phyloP scores from a whole-genome alignment of 768 basidiomycete genomes.

The Amanita jacksonii region DNA sequence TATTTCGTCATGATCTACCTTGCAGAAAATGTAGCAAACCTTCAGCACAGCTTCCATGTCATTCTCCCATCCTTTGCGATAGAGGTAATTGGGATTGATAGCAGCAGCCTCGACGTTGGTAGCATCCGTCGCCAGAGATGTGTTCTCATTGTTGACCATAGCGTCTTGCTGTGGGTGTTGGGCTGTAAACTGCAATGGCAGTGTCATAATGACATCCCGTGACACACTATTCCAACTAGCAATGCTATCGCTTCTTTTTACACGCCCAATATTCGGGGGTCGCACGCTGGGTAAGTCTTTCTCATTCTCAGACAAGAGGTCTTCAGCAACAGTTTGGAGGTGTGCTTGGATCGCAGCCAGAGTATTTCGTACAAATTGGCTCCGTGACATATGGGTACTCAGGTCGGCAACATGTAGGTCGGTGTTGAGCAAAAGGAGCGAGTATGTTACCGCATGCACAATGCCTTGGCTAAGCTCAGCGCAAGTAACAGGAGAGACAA shows the following conservation, averaged over 20 bases:
- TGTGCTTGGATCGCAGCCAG: conserved; percentile 79
- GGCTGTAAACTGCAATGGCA: conserved; percentile 26
- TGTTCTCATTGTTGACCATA: not conserved
- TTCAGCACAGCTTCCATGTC: conserved; percentile 86
- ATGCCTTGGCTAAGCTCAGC: conserved; percentile 42
- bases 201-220: conserved; percentile 42
- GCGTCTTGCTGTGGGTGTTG: not conserved
- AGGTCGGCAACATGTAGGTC: conserved; percentile 96
- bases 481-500: conserved; percentile 4
- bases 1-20: conserved; percentile 1
- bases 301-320: conserved; percentile 30
- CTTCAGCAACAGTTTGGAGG: conserved; percentile 44
- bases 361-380: conserved; percentile 89
- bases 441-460: conserved; percentile 93
- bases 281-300: no score
- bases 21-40: conserved; percentile 29
- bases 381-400: conserved; percentile 79
- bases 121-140: conserved; percentile 13
- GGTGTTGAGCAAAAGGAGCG: conserved; percentile 89
- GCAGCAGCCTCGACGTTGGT: conserved; percentile 18
- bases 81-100: conserved; percentile 26
- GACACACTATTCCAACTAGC: conserved; percentile 79
- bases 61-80: conserved; percentile 68
- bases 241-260: conserved; percentile 76
- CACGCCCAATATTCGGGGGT: conserved; percentile 14